These are phyloP conservation scores for Vitis rupestris DNA, from an alignment of 164 flowering plant genomes.

Conservation along the genomic window DNA sequence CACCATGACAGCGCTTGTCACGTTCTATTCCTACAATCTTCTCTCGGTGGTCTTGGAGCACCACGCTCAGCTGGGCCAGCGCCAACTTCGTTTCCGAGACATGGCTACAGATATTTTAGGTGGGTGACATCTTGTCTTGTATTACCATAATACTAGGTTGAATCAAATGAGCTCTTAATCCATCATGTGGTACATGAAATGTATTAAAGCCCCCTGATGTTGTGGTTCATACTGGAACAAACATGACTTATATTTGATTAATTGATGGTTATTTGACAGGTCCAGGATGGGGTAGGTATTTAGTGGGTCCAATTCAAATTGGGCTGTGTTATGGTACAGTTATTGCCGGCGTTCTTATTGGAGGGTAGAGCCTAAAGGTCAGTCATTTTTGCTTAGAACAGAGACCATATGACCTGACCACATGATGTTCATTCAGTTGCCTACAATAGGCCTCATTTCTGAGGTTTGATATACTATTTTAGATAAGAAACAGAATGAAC, in stretches of 20 bases:
- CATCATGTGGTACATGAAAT: too few relatives aligned
- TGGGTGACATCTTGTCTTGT: too few relatives aligned
- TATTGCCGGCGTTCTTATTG: slow-evolving; percentile 34
- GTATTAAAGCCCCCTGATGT: too few relatives aligned
- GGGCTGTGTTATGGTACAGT: slow-evolving; percentile 45
- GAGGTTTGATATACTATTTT: too few relatives aligned
- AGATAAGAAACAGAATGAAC: too few relatives aligned
- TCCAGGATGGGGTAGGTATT: slow-evolving; percentile 40
- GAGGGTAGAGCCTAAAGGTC: slow-evolving; percentile 55
- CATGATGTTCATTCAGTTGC: too few relatives aligned
- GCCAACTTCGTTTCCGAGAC: slow-evolving; percentile 48
- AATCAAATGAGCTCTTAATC: too few relatives aligned
- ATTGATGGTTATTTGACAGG: slow-evolving; percentile 19
- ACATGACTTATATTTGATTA: too few relatives aligned
- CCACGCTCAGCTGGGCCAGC: slow-evolving; percentile 35
- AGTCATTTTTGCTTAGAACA: neutral
- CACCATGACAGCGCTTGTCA: slow-evolving; percentile 21
- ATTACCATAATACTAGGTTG: too few relatives aligned
- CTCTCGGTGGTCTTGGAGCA: slow-evolving; percentile 53
- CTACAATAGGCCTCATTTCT: too few relatives aligned
- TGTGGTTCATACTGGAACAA: too few relatives aligned
- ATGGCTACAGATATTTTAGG: slow-evolving; percentile 34
- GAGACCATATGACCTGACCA: too few relatives aligned
- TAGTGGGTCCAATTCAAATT: slow-evolving; percentile 46
- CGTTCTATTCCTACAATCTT: slow-evolving; percentile 51